These are phyloP conservation scores for Kazachstania viticola DNA, from an alignment of 805 yeast species.

Conservation along the genomic window DNA sequence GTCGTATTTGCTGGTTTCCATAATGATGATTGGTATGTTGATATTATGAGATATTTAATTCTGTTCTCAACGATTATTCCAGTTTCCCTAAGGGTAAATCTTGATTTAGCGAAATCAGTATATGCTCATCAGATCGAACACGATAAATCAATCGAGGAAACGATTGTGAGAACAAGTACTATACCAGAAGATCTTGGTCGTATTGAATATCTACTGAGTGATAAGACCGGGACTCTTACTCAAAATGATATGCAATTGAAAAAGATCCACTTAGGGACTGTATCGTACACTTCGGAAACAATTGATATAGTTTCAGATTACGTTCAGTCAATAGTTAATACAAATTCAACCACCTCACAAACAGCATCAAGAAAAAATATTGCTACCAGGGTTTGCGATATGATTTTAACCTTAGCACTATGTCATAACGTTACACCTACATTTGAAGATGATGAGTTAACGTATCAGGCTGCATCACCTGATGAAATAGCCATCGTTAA, in stretches of 20 bases:
- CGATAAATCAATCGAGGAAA: conserved; percentile 67
- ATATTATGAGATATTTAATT: conserved; percentile 81
- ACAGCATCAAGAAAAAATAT: conserved; percentile 50
- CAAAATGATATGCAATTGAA: conserved; percentile 97
- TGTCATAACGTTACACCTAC: conserved; percentile 98
- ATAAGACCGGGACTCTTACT: conserved; percentile 94
- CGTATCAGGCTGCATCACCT: conserved; percentile 97
- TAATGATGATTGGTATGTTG: conserved; percentile 69
- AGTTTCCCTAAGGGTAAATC: conserved; percentile 84
- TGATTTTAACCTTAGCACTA: conserved; percentile 73
- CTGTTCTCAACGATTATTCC: conserved; percentile 93
- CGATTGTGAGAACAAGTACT: conserved; percentile 92
- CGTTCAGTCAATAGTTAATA: conserved; percentile 29
- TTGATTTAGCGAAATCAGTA: conserved; percentile 91
- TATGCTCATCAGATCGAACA: conserved; percentile 93
- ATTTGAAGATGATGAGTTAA: conserved; percentile 57
- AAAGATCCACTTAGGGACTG: conserved; percentile 84
- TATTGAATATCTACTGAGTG: conserved; percentile 82
- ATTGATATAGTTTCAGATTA: conserved; percentile 78
- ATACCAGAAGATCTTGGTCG: conserved; percentile 97
- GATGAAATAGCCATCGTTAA: conserved; percentile 96
- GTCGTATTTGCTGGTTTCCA: conserved; percentile 75
- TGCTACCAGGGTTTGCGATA: conserved; percentile 64
- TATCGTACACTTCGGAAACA: conserved; percentile 84
- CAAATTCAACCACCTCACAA: conserved; percentile 6